Evolutionary conservation across 768 basidiomycete species (phyloP), one percentile per base, ranked within the genome.

Genomic region (Lactarius sp.): DNA sequence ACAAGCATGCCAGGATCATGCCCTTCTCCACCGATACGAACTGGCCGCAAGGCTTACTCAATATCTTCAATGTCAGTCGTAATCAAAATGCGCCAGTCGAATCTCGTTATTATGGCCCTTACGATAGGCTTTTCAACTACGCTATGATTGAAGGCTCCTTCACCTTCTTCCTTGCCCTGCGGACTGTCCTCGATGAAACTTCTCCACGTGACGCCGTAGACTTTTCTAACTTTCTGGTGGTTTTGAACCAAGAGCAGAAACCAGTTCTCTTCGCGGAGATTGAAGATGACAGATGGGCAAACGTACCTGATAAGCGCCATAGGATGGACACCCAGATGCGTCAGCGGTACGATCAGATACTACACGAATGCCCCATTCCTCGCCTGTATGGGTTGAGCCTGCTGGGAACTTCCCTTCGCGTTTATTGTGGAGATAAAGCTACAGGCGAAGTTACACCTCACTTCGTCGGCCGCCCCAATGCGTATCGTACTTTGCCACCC

Each of bases 301-400:
- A 33, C 8, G 9, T 31, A 44, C 27, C 41, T 44, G 7, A 33
- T 12, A 27, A 9, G 7, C 41, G 55, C 16, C 41, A n/a, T 27
- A 56, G 18, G 18, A 39, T 27, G 12, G 55, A 56, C n/a, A 6
- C 55, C 27, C 41, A 33, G 41, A 56, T 56, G 55, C 55, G 41
- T 7, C 31, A 31, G 41, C 31, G 55, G 34, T 56, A 9, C 41
- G 41, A 56, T 10, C 18, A 44, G 44, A 56, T 56, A 33, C 44
- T 46, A 46, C 33, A 4, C n/a, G 2, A 52, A 16, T 60, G 27
- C 22, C 2, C 59, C 6, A 52, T 44, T 13, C 59, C 59, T 52
- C 42, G 20, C 51, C 51, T 60, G 41, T 60, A 52, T 52, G 59
- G 59, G 13, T 49, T 60, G 41, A 52, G 41, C 20, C 33, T 60